Base-by-base conservation (phyloP, 208 protist species). In the Trypanosoma congolense region DNA sequence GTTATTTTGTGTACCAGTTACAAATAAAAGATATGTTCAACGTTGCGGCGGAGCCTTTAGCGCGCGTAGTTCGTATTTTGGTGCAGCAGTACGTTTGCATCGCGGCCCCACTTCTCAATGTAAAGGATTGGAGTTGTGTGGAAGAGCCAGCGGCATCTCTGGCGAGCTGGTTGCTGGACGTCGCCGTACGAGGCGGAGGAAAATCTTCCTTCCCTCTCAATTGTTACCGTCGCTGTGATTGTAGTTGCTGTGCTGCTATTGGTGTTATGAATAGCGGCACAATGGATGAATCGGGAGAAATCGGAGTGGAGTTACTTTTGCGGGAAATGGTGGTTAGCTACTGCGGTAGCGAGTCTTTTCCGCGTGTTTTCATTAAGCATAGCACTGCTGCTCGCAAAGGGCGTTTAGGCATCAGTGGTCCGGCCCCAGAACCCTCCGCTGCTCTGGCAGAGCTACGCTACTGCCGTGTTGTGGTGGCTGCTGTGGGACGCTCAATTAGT, bases 221-320 rank as follows among this genome's bases (percentile, higher is more conserved):
- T 12, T 38, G 33, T 38, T 38, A 12, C 9, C 12, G 33, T 38
- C 33, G 33, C 33, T 12, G 33, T 38, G 33, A n/a, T n/a, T n/a
- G n/a, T n/a, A n/a, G n/a, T n/a, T n/a, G n/a, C n/a, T 49, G 48
- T 18, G 33, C 9, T 35, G 12, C 48, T 8, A 19, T n/a, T 24
- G 21, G 21, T 46, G 42, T 25, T 25, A 9, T 24, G 18, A 8
- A n/a, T 24, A n/a, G 21, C 21, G 21, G 10, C 9, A 8, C 12
- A n/a, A 8, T 9, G 10, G 21, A 25, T 6, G 12, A n/a, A 8
- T 6, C 6, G 21, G 12, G 12, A 22, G 42, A 6, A 19, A 16
- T 38, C 6, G 42, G 42, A 9, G 42, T 22, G 5, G 42, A 46
- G n/a, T n/a, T 46, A n/a, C 42, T 46, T 46, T 9, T 46, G 6